phyloP scores from a whole-genome alignment of 2,329 filamentous ascomycete genomes.

The Pseudocercospora crystallina region DNA sequence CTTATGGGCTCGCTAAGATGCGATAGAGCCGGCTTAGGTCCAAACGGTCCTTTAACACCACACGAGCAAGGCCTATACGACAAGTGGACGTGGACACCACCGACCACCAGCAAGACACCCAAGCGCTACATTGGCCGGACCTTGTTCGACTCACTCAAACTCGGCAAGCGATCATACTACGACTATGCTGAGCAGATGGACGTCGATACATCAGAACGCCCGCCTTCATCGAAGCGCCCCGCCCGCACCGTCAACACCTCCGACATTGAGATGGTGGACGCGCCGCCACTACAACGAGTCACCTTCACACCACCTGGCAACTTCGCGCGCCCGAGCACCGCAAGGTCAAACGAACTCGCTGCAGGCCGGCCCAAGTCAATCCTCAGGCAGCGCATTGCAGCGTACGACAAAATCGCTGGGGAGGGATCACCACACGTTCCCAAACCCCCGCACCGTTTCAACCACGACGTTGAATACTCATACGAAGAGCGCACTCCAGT shows the following conservation, averaged over 20 bases:
- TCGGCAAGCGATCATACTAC: not conserved
- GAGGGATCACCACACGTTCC: conserved; percentile 5
- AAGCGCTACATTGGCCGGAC: conserved; percentile 1
- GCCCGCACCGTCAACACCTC: not conserved
- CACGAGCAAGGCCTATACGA: not conserved
- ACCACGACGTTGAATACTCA: conserved; percentile 12
- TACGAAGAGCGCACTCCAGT: not conserved
- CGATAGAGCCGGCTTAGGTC: no score
- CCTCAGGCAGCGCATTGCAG: conserved; percentile 8
- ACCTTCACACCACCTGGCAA: conserved; percentile 6
- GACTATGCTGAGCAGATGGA: conserved; percentile 6
- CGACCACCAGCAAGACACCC: not conserved
- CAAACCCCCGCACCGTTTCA: not conserved
- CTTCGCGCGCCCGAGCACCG: conserved; percentile 3
- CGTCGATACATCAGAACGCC: conserved; percentile 1
- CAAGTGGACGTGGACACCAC: not conserved
- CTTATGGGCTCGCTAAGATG: no score
- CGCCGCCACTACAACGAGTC: conserved; percentile 4
- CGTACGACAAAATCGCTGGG: conserved; percentile 8
- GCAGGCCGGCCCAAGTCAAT: conserved; percentile 1
- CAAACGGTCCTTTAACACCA: no score
- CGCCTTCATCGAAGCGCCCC: not conserved
- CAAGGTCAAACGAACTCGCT: not conserved
- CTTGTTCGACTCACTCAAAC: conserved; percentile 1
- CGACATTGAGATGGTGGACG: conserved; percentile 8